Evolutionary conservation across 1,284 basidiomycete species (phyloP), one percentile per base, ranked within the genome.

Genomic region (Stygiomarasmius scandens): DNA sequence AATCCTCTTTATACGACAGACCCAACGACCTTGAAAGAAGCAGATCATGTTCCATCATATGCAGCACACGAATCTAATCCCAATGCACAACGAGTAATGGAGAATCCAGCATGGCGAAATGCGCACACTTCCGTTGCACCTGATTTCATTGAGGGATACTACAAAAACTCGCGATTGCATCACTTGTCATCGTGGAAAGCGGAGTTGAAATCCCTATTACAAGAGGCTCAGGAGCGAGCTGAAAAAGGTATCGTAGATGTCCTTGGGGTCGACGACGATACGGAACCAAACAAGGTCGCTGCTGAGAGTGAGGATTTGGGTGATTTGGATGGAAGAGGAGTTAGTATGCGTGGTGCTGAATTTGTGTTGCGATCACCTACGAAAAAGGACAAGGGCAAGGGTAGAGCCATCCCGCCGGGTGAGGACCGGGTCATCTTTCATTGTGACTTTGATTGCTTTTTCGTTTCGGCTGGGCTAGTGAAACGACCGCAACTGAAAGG

Each of bases 391-490:
- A 89, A 90, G 66, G 81, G 72, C 27, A 81, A 78, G 57, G 81
- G 73, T 44, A 74, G 69, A 50, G 73, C 72, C 9, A 48, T 61
- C 20, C 48, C 61, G 1, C 68, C 71, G 23, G 67, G 65, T 8
- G 71, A 73, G 32, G 83, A 89, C 48, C 80, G 84, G 12, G 84
- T 93, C 16, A 90, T 96, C 65, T 90, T 97, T 84, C 95, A 98
- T 67, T 93, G 93, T 66, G 95, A 98, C 71, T 98, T 99, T 67
- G 96, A 99, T 69, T 94, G 90, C 66, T 99, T 98, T 79, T 99
- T 99, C 68, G 95, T 98, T 11, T 88, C 92, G 1, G 95, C 89
- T n/a, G 93, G 94, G 0, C 72, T 96, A 48, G 78, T 92, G 2
- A 84, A 81, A 54, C 78, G 92, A 0, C 92, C 93, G 0, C 81